These are phyloP conservation scores for Musa beccarii DNA, from an alignment of 176 grass and related monocot genomes.

Conservation along the genomic window DNA sequence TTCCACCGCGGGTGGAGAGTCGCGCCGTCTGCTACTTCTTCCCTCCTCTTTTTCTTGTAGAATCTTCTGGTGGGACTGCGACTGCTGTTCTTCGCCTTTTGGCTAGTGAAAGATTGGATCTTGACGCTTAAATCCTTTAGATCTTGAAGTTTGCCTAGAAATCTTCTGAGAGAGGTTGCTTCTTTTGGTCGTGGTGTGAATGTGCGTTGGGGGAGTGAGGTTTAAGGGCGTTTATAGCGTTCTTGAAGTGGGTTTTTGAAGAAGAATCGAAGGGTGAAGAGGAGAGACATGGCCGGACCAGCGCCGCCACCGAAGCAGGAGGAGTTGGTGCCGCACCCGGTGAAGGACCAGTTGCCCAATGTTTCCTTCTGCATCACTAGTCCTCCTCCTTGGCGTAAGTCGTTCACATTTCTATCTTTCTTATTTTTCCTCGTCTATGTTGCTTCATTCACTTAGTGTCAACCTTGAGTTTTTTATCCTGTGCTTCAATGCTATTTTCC, in stretches of 20 bases:
- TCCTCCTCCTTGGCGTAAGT: conserved; percentile 91
- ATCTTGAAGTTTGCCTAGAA: background rate
- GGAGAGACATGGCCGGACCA: conserved; percentile 21
- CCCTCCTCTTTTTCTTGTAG: background rate
- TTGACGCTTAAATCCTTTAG: background rate
- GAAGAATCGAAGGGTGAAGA: conserved; percentile 36
- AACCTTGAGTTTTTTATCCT: background rate
- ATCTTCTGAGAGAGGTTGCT: background rate
- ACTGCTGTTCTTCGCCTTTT: background rate
- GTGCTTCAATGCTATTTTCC: background rate
- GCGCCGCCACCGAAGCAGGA: conserved; percentile 87
- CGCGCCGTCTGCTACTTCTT: background rate
- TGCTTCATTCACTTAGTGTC: background rate
- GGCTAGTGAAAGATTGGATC: background rate
- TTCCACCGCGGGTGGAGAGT: background rate
- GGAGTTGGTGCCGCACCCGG: conserved; percentile 76
- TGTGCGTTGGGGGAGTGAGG: background rate
- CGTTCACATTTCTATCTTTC: conserved; percentile 13
- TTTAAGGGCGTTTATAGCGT: background rate
- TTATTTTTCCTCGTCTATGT: background rate
- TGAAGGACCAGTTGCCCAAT: conserved; percentile 73
- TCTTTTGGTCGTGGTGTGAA: background rate
- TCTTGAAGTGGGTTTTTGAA: background rate
- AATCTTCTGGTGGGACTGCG: background rate
- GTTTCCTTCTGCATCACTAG: conserved; percentile 90